Evolutionary conservation across 2,329 filamentous ascomycete species (phyloP).

Genomic region (Fusarium lyarnte): DNA sequence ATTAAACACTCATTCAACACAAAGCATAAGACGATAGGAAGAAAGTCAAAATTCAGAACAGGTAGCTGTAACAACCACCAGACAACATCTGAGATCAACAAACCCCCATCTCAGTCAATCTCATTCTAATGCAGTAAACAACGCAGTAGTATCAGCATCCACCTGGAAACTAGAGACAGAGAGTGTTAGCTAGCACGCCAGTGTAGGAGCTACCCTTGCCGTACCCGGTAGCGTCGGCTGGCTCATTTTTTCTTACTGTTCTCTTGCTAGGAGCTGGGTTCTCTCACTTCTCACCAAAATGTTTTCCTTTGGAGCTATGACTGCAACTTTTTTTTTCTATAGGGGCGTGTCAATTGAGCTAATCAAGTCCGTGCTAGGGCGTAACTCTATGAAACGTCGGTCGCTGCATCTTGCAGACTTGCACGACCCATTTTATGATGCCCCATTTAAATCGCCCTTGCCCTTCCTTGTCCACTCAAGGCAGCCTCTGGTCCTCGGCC

Average conservation of each 20-base stretch:
- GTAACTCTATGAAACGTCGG: slow-evolving; percentile 36
- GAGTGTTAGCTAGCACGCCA: slow-evolving; percentile 35
- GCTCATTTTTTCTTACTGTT: slow-evolving; percentile 28
- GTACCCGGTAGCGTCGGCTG: slow-evolving; percentile 41
- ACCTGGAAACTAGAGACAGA: slow-evolving; percentile 25
- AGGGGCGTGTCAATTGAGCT: slow-evolving; percentile 19
- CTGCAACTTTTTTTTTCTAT: slow-evolving; percentile 4
- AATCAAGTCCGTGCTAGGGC: slow-evolving; percentile 18
- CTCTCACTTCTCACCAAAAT: background rate
- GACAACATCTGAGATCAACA: slow-evolving; percentile 31
- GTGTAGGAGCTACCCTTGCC: slow-evolving; percentile 38
- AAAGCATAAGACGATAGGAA: background rate
- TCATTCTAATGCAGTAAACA: slow-evolving; percentile 30
- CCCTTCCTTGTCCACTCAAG: slow-evolving; percentile 31
- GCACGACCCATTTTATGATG: slow-evolving; percentile 20
- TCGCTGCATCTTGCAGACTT: slow-evolving; percentile 36
- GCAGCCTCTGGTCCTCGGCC: slow-evolving; percentile 36
- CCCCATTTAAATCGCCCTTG: slow-evolving; percentile 36
- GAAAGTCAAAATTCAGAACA: background rate
- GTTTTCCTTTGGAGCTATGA: background rate
- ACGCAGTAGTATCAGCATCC: slow-evolving; percentile 31
- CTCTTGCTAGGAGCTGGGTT: background rate
- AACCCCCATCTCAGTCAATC: slow-evolving; percentile 18
- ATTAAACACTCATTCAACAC: background rate
- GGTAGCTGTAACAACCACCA: slow-evolving; percentile 33